Percentiles rank a stretch among this genome's conserved stretches.
These are phyloP conservation scores for Ophiostoma sp. DNA, from an alignment of 2,329 filamentous ascomycete species.

Conservation along the genomic window DNA sequence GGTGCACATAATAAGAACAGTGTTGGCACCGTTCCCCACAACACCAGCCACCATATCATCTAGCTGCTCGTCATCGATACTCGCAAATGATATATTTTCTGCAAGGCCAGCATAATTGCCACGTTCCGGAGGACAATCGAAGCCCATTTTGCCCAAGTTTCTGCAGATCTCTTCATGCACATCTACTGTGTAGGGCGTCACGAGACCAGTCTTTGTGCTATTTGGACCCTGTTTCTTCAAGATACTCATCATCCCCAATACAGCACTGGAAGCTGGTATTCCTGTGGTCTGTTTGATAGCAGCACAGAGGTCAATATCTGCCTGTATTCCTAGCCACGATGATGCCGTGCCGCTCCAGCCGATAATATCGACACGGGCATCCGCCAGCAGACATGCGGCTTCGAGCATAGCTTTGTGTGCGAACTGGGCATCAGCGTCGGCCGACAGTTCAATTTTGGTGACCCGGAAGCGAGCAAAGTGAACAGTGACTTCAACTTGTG, in stretches of 20 bases:
- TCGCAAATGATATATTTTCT: constrained; percentile 39
- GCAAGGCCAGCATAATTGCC: constrained; percentile 21
- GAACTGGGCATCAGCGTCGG: constrained; percentile 35
- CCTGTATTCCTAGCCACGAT: constrained; percentile 39
- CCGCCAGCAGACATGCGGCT: constrained; percentile 35
- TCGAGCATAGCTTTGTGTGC: constrained; percentile 30
- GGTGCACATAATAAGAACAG: constrained; percentile 41
- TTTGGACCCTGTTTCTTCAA: not conserved
- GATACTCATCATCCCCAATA: constrained; percentile 36
- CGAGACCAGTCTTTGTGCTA: constrained; percentile 34
- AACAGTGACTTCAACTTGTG: constrained; percentile 33
- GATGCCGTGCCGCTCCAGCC: constrained; percentile 38
- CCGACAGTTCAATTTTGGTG: constrained; percentile 36
- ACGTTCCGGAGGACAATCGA: constrained; percentile 33
- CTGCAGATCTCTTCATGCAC: constrained; percentile 37
- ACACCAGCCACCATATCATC: constrained; percentile 30
- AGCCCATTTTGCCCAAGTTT: constrained; percentile 35
- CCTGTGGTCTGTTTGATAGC: constrained; percentile 36
- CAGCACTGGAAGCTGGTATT: constrained; percentile 39
- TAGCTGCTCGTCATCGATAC: constrained; percentile 31
- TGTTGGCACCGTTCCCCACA: constrained; percentile 31
- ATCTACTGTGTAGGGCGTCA: constrained; percentile 41
- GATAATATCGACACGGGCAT: constrained; percentile 38
- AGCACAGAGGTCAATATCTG: constrained; percentile 38
- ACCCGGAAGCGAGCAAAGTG: constrained; percentile 43